These are phyloP conservation scores for Oldenlandia corymbosa DNA, from an alignment of 257 asterid genomes.

Conservation along the genomic window DNA sequence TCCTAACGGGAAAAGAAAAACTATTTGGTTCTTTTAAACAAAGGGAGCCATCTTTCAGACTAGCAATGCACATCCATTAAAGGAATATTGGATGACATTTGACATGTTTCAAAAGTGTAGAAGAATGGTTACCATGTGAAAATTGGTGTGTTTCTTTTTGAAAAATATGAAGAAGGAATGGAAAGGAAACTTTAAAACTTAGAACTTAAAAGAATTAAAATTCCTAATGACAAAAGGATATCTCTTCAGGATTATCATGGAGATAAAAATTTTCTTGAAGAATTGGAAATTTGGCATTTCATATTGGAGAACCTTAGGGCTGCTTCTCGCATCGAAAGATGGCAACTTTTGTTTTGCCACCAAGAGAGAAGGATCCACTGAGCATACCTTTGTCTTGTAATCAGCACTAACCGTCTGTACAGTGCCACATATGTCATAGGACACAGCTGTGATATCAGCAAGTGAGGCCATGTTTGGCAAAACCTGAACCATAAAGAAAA, in stretches of 20 bases:
- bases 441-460: conserved; percentile 74
- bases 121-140: no score
- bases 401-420: conserved; percentile 65
- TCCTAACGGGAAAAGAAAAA: no score
- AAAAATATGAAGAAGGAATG: no score
- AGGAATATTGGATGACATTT: no score
- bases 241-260: neutral
- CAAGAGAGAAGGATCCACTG: neutral
- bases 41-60: no score
- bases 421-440: conserved; percentile 75
- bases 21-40: neutral
- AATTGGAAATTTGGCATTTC: neutral
- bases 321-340: neutral
- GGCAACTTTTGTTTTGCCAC: neutral
- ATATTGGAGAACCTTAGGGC: neutral
- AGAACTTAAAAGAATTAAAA: neutral
- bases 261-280: neutral
- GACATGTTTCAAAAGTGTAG: no score
- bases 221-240: neutral
- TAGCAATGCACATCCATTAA: no score
- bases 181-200: no score
- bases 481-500: conserved; percentile 50
- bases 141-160: no score
- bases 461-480: conserved; percentile 91
- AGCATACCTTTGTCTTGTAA: conserved; percentile 72